Conservation (phyloP, 192 early-diverging fungal genomes). For the Thoreauomyces humboldtii region DNA sequence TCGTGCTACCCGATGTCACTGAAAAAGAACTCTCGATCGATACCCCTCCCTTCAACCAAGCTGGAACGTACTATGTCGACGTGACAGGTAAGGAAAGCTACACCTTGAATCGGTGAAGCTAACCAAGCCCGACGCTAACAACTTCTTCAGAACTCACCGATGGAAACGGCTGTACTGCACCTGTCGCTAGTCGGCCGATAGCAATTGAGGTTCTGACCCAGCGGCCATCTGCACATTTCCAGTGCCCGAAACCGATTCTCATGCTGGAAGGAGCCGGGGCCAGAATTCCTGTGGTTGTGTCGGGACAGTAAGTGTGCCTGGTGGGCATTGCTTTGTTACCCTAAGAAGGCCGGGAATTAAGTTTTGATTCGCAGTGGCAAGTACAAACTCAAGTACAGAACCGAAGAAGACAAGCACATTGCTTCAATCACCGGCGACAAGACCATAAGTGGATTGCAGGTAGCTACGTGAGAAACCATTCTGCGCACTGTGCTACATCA, state of each 20-base stretch:
- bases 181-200: conserved; percentile 31
- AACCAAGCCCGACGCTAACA: neutral
- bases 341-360: neutral
- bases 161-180: conserved; percentile 43
- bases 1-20: neutral
- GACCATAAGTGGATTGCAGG: conserved; percentile 13
- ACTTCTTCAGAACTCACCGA: conserved; percentile 42
- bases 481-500: too few relatives aligned
- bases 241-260: conserved; percentile 29
- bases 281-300: conserved; percentile 26
- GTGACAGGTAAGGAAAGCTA: conserved; percentile 12
- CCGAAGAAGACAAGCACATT: neutral
- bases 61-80: conserved; percentile 45
- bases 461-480: too few relatives aligned
- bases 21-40: conserved; percentile 20
- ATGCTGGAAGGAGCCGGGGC: conserved; percentile 35
- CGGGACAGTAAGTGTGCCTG: too few relatives aligned
- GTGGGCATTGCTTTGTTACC: neutral
- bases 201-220: conserved; percentile 42
- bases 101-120: too few relatives aligned
- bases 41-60: conserved; percentile 21
- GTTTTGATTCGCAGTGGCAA: too few relatives aligned
- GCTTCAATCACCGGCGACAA: neutral
- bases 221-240: conserved; percentile 42
- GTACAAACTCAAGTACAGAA: conserved; percentile 8